phyloP scores from a whole-genome alignment of 495 filamentous ascomycete species.

The Parathielavia hyrcaniae region DNA sequence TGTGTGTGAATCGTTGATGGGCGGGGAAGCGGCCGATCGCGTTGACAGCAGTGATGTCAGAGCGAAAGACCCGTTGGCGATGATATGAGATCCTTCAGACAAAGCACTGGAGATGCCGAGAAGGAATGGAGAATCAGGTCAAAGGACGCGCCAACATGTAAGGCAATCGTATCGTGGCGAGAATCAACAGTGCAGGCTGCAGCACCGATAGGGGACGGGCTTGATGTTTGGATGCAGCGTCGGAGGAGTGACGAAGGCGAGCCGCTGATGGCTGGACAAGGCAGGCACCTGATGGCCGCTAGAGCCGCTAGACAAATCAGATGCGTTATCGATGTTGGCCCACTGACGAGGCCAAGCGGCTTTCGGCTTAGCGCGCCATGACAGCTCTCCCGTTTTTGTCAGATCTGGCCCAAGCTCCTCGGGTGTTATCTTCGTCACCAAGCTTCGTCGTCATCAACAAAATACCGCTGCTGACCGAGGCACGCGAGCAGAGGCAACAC shows the following conservation, averaged over 20 bases:
- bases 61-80: neutral
- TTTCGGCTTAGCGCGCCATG: slow-evolving; percentile 9
- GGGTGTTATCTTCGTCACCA: neutral
- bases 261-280: slow-evolving; percentile 12
- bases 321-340: slow-evolving; percentile 8
- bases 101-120: neutral
- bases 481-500: slow-evolving; percentile 2
- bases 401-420: neutral
- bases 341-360: slow-evolving; percentile 13
- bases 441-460: slow-evolving; percentile 8
- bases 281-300: slow-evolving; percentile 21
- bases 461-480: neutral
- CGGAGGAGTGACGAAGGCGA: slow-evolving; percentile 26
- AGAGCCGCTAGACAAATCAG: slow-evolving; percentile 18
- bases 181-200: slow-evolving; percentile 3
- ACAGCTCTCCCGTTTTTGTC: neutral
- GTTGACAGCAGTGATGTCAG: neutral
- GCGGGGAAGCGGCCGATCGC: slow-evolving; percentile 6
- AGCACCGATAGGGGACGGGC: slow-evolving; percentile 17
- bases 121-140: neutral
- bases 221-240: slow-evolving; percentile 20
- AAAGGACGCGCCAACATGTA: neutral
- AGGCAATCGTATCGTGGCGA: neutral
- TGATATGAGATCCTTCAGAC: neutral
- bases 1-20: slow-evolving; percentile 11